Base-by-base conservation (phyloP, 1,284 basidiomycete species). In the Apiotrichum laibachii region DNA sequence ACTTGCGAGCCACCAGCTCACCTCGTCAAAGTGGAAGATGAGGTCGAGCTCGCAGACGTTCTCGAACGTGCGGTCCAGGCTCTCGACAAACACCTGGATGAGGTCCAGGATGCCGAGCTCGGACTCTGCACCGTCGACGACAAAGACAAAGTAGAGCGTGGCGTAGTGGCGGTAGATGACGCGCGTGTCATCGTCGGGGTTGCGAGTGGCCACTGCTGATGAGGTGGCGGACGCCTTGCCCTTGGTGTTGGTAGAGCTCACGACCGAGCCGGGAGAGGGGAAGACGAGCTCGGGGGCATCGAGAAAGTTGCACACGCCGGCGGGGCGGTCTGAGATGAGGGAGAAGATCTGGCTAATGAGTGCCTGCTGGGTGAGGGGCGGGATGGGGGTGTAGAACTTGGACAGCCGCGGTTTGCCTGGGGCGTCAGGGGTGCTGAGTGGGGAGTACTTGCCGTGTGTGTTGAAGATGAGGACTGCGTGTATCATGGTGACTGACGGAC, bases 41-140 rank as follows among this genome's bases (percentile, higher is more conserved):
- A 99, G 83, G 76, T 99, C 96, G 48, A 99, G 82, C 79, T 99
- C 96, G 80, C 96, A 99, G 0, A 99, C 96, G 71, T 98, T 98
- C 80, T 97, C 93, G 72, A 99, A 99, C 26, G 91, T 88, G 48
- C 92, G 83, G 76, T 99, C 96, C 33, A 99, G 82, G 1, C 90
- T 88, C 80, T 99, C 96, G 50, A 99, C 96, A 72, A 99, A 93
- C 13, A 99, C 95, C 84, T 99, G 96, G 51, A 99, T 99, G 61
- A 99, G 79, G 73, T 99, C 96, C 50, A 99, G 79, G 59, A 99
- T 90, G 1, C 94, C 96, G 15, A 99, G 82, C 78, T 99, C 95
- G 71, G 90, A 94, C 81, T 99, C 95, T 45, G 90, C 89, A 40
- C 86, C 86, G 70, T 98, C 95, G 31, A 98, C 93, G 9, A 98